Evolutionary conservation across 2,329 filamentous ascomycete species (phyloP), one percentile per base, ranked within the genome.

Genomic region (Claviceps sp.): DNA sequence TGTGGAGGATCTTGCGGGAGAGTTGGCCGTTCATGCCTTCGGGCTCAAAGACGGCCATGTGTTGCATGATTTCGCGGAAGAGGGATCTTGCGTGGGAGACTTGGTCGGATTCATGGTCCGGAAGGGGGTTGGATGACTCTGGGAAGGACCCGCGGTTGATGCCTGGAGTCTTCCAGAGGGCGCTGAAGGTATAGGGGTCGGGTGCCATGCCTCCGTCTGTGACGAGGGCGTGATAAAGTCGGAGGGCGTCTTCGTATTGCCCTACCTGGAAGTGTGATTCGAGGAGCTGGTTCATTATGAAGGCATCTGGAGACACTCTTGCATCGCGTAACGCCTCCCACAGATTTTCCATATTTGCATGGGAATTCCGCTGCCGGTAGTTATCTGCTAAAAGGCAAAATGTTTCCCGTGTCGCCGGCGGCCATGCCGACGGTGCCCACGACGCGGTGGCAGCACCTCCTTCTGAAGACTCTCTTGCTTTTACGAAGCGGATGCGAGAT

Each of bases 261-360:
- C 78, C 77, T 53, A 77, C 76, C 54, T 81, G 77, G 47, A 85
- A 73, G 55, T 83, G 77, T 6, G 81, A 79, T 54, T 81, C 79
- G 26, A 93, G 76, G 22, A 90, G 70, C 61, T 89, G 84, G 65
- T 91, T 93, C 74, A 90, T 80, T 68, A 90, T 85, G 64, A 84
- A 86, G 8, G 81, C 79, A 60, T 87, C 84, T 1, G 84, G 78
- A 51, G 71, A 73, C 55, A 91, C 81, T 56, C 83, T 76, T 14
- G 84, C 78, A 45, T 77, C 70, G 14, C 72, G 69, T 56, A 88
- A 81, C 2, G 79, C 78, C 36, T 77, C 71, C 66, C 81, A 82
- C 4, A 91, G 70, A 49, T 75, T 70, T 47, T 77, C 69, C 49
- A 88, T 73, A 52, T 75, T 75, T 14, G 69, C 63, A 40, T 81